Evolutionary conservation across 805 yeast species (phyloP).

Genomic region (Saccharomyces cerevisiae): DNA sequence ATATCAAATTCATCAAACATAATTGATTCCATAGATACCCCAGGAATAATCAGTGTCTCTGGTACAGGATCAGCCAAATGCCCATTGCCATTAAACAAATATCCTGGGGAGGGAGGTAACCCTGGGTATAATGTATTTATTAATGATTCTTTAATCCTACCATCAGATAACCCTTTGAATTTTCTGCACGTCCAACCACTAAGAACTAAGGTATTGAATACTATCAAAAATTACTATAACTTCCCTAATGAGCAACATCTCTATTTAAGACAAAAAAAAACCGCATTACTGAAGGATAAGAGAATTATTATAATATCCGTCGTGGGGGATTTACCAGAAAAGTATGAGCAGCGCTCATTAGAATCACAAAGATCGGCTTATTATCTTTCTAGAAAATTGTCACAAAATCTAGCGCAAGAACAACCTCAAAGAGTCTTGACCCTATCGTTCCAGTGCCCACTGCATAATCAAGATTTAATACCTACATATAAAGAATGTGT

Average conservation of each 20-base stretch:
- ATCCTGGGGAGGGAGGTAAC: conserved; percentile 12
- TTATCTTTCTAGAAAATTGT: conserved; percentile 22
- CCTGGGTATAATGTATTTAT: conserved; percentile 18
- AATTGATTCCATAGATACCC: conserved; percentile 9
- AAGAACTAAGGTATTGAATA: conserved; percentile 30
- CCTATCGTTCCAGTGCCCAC: conserved; percentile 31
- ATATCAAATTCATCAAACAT: background rate
- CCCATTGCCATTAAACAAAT: conserved; percentile 21
- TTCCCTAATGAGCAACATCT: conserved; percentile 32
- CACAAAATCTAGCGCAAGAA: conserved; percentile 27
- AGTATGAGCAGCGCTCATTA: conserved; percentile 24
- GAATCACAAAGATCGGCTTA: conserved; percentile 24
- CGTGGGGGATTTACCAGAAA: conserved; percentile 28
- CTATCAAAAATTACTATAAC: conserved; percentile 33
- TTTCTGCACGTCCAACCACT: conserved; percentile 28
- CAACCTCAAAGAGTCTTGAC: conserved; percentile 17
- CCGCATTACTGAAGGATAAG: conserved; percentile 15
- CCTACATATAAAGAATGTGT: conserved; percentile 37
- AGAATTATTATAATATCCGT: conserved; percentile 26
- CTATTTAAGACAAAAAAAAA: conserved; percentile 24
- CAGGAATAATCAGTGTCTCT: conserved; percentile 23
- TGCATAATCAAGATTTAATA: conserved; percentile 21
- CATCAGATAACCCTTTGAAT: conserved; percentile 21
- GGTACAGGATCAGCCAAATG: conserved; percentile 25
- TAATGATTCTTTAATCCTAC: conserved; percentile 26